Evolutionary conservation across 495 filamentous ascomycete species (phyloP).

Genomic region (Delitschia confertaspora): DNA sequence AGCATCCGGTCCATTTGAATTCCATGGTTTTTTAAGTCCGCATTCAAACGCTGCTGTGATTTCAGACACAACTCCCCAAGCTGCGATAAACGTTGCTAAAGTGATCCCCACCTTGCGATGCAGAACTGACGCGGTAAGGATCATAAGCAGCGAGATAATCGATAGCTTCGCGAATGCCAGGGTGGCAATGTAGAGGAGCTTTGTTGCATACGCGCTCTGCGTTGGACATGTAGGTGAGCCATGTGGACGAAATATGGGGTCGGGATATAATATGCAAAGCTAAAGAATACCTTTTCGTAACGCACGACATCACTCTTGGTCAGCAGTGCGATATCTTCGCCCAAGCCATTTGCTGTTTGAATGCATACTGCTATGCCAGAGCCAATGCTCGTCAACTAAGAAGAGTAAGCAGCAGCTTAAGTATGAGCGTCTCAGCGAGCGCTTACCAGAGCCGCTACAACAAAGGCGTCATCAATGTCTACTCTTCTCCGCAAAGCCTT

Average conservation of each 20-base stretch:
- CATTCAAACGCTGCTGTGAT: constrained; percentile 17
- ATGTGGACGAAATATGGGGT: not conserved
- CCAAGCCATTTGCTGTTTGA: constrained; percentile 16
- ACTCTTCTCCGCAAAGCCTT: constrained; percentile 14
- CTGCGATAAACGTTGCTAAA: constrained; percentile 7
- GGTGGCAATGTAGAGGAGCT: constrained; percentile 23
- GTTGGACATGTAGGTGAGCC: not conserved
- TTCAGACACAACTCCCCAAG: constrained; percentile 12
- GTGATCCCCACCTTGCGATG: constrained; percentile 11
- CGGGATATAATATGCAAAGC: constrained; percentile 5
- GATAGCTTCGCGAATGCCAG: constrained; percentile 20
- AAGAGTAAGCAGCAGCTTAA: not conserved
- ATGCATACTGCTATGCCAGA: constrained; percentile 18
- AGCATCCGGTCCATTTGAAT: not conserved
- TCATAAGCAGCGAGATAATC: constrained; percentile 19
- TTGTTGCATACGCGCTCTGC: constrained; percentile 24
- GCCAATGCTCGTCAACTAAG: constrained; percentile 14
- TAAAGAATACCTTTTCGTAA: constrained; percentile 20
- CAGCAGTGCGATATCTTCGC: constrained; percentile 9
- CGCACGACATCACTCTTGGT: constrained; percentile 5
- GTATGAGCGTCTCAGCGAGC: not conserved
- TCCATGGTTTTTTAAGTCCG: constrained; percentile 11
- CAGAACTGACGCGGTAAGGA: constrained; percentile 14
- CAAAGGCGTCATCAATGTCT: constrained; percentile 18
- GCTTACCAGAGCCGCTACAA: constrained; percentile 18